Base-by-base conservation (phyloP, 495 filamentous ascomycete genomes). In the Cenococcum geophilum region DNA sequence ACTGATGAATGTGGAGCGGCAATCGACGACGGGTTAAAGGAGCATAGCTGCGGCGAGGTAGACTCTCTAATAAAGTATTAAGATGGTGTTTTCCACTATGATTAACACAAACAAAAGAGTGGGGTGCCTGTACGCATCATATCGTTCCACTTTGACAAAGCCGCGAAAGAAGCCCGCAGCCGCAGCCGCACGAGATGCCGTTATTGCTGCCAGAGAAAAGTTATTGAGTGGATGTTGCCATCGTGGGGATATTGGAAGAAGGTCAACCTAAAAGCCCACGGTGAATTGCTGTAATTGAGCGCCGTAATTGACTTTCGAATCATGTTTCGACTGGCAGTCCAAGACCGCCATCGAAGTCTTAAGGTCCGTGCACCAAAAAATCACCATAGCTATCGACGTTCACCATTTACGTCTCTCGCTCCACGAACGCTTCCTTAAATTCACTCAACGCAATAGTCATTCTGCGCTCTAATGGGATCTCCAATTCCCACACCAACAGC, bases 1-100 rank as follows among this genome's bases (percentile, higher is more conserved):
- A 18, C 18, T 2, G 40, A 45, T 45, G 40, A 45, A 45, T 4
- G 18, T 14, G 18, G 12, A 14, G 40, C 40, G 11, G 9, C 1
- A 25, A 20, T 25, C 40, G 40, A 45, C 18, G 3, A 18, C 4
- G 4, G 18, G 40, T 16, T 14, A 18, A 45, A 18, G 40, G 1
- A 16, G 40, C 40, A 45, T 45, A 18, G 40, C 40, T 10, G 40
- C 40, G 11, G 12, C 40, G 12, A 45, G 40, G 40, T 16, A 45
- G 40, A 14, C 12, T 18, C 40, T 45, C 40, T 45, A 18, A 16
- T 14, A 18, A 18, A 45, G 18, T 47, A 12, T 50, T 14, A 72
- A 66, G 49, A 72, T 64, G 40, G 77, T 70, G 27, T 77, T 70
- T 78, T 74, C 70, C 55, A n/a, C 16, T 49, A 34, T 22, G 47